Base-by-base conservation (phyloP, 2,329 filamentous ascomycete genomes). In the Aspergillus latus region DNA sequence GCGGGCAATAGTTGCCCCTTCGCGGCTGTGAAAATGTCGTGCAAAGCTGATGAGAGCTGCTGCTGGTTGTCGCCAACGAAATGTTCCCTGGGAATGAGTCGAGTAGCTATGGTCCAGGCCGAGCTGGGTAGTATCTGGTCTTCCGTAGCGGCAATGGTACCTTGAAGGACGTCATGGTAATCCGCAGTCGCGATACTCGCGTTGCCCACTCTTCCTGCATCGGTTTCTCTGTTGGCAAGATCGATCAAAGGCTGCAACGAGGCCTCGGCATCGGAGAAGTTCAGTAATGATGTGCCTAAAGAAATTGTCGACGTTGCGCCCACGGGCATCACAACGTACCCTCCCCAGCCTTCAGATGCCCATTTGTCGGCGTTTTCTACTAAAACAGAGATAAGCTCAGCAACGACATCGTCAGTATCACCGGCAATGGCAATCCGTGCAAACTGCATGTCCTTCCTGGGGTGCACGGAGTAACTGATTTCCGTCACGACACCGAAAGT, bases 311-410 rank as follows among this genome's bases (percentile, higher is more conserved):
- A 47, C 4, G 15, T 26, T 16, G 29, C 28, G 48, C 52, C 40
- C 15, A 52, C 43, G 6, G 43, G 51, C 3, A 43, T 47, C 13
- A 46, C 30, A 32, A 63, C 49, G 44, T 58, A 63, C 5, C 62
- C 62, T 6, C 61, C 61, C 61, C 61, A 64, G 13, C 62, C 62
- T 15, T 63, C 59, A 1, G 49, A 46, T 1, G 61, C 59, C 62
- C 62, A 64, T 32, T 56, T 56, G 8, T 61, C 59, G 9, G 54
- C 56, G 28, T 62, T 61, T 2, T 44, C 52, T 5, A 64, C 59
- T 0, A 62, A 13, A 2, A 62, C 46, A 5, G 49, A 34, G 3
- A 62, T 40, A 15, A 62, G 49, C 6, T 48, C 46, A 3, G 49
- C 36, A 9, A 47, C 45, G 2, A 15, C 39, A 7, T 42, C 39